These are phyloP conservation scores for Starmera stellimalicola DNA, from an alignment of 1,139 yeast genomes.

Conservation along the genomic window DNA sequence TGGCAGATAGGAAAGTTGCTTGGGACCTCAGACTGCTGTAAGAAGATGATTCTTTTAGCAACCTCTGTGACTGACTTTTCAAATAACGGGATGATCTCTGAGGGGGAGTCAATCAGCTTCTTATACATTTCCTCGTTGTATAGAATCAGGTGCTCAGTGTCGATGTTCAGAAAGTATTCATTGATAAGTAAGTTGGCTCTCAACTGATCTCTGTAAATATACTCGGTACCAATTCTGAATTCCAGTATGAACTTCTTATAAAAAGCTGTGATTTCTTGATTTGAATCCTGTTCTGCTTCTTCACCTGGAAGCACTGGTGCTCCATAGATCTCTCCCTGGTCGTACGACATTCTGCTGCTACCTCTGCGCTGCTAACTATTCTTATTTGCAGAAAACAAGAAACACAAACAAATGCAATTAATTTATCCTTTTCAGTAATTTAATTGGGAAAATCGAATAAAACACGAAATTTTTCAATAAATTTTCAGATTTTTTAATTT, in stretches of 20 bases:
- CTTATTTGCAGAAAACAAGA: not conserved
- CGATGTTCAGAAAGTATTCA: slow-evolving; percentile 64
- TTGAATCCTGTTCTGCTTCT: slow-evolving; percentile 51
- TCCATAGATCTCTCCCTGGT: slow-evolving; percentile 57
- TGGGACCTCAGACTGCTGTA: slow-evolving; percentile 27
- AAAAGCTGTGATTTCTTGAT: slow-evolving; percentile 69
- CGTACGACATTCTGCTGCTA: slow-evolving; percentile 14
- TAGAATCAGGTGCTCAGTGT: slow-evolving; percentile 77
- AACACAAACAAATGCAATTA: too few species aligned
- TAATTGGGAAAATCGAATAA: too few species aligned
- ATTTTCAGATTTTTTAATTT: too few species aligned
- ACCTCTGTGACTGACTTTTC: slow-evolving; percentile 87
- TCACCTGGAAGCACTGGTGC: slow-evolving; percentile 88
- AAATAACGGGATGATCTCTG: slow-evolving; percentile 81
- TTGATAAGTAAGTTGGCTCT: slow-evolving; percentile 79
- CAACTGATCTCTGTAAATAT: slow-evolving; percentile 84
- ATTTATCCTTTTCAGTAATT: too few species aligned
- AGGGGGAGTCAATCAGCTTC: slow-evolving; percentile 75
- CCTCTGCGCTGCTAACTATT: not conserved
- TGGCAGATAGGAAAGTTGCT: slow-evolving; percentile 70
- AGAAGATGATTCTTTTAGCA: slow-evolving; percentile 42
- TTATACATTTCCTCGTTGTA: slow-evolving; percentile 87
- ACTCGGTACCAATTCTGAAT: slow-evolving; percentile 74
- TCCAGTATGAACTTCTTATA: slow-evolving; percentile 79
- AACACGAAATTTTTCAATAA: too few species aligned